Conservation (phyloP, 1,284 basidiomycete genomes). For the Ceratobasidium sp. region DNA sequence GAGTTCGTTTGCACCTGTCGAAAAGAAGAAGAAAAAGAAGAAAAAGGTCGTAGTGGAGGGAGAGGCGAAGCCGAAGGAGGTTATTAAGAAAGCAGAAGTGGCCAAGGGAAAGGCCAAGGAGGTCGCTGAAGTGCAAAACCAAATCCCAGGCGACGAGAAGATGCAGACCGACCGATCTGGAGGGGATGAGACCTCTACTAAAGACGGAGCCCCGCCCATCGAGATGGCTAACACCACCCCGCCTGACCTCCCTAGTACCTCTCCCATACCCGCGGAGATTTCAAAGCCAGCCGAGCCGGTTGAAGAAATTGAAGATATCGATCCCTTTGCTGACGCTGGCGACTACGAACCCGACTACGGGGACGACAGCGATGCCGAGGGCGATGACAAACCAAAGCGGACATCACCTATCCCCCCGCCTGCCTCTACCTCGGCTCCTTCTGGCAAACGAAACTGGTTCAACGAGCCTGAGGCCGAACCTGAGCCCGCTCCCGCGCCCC, state of each 20-base stretch:
- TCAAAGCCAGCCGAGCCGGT: conserved; percentile 45
- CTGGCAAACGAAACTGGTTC: conserved; percentile 50
- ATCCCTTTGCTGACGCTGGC: conserved; percentile 87
- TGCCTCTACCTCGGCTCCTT: conserved; percentile 1
- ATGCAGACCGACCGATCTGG: neutral
- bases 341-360: conserved; percentile 78
- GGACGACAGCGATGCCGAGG: conserved; percentile 62
- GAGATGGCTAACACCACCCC: neutral
- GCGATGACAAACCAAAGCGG: conserved; percentile 50
- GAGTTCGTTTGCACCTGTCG: conserved; percentile 58
- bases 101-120: conserved; percentile 8
- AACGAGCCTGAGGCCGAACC: conserved; percentile 40
- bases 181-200: neutral
- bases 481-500: conserved; percentile 43
- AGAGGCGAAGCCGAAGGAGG: conserved; percentile 63
- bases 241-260: conserved; percentile 31
- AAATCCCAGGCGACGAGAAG: conserved; percentile 17
- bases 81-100: conserved; percentile 61
- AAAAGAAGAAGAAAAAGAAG: conserved; percentile 65
- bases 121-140: conserved; percentile 2
- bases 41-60: conserved; percentile 57
- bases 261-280: conserved; percentile 15
- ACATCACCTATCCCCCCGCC: conserved; percentile 5
- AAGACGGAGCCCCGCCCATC: neutral
- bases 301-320: conserved; percentile 59